A percentile compares a stretch with the other conserved stretches of the same genome.
phyloP scores from a whole-genome alignment of 1,139 yeast species.

The Wickerhamiella infanticola region DNA sequence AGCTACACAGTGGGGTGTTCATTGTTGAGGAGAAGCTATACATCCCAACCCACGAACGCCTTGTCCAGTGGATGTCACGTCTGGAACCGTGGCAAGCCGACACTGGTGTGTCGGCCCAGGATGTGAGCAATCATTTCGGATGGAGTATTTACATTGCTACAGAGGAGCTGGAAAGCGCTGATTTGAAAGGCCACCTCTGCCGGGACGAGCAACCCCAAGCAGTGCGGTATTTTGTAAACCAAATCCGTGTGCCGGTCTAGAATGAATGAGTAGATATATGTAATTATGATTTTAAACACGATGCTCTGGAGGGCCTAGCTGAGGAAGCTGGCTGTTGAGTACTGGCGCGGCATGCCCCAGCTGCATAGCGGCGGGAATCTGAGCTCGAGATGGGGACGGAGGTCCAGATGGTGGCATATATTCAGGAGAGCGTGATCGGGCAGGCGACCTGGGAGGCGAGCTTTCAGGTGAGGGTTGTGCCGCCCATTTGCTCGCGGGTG shows the following conservation, averaged over 20 bases:
- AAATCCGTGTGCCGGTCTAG: conserved; percentile 3
- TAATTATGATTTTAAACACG: background rate
- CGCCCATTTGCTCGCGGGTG: conserved; percentile 1
- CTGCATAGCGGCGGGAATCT: conserved; percentile 5
- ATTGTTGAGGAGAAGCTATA: conserved; percentile 25
- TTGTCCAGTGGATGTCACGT: conserved; percentile 21
- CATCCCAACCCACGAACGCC: conserved; percentile 8
- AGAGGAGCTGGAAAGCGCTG: conserved; percentile 51
- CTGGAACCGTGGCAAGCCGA: conserved; percentile 17
- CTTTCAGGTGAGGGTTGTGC: conserved; percentile 9
- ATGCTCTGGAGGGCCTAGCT: conserved; percentile 3
- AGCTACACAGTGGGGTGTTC: conserved; percentile 28
- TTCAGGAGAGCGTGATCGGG: background rate
- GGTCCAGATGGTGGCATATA: conserved; percentile 5
- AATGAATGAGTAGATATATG: no score
- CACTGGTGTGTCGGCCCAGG: conserved; percentile 29
- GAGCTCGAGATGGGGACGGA: conserved; percentile 11
- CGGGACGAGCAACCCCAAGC: conserved; percentile 57
- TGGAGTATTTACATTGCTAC: conserved; percentile 60
- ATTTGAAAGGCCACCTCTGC: conserved; percentile 41
- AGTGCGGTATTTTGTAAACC: conserved; percentile 27
- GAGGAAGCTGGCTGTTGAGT: conserved; percentile 5
- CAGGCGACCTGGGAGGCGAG: conserved; percentile 1
- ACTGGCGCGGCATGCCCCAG: conserved; percentile 6
- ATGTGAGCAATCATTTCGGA: conserved; percentile 38